Evolutionary conservation across 2,329 filamentous ascomycete genomes (phyloP).

Genomic region (Paecilomyces variotii): DNA sequence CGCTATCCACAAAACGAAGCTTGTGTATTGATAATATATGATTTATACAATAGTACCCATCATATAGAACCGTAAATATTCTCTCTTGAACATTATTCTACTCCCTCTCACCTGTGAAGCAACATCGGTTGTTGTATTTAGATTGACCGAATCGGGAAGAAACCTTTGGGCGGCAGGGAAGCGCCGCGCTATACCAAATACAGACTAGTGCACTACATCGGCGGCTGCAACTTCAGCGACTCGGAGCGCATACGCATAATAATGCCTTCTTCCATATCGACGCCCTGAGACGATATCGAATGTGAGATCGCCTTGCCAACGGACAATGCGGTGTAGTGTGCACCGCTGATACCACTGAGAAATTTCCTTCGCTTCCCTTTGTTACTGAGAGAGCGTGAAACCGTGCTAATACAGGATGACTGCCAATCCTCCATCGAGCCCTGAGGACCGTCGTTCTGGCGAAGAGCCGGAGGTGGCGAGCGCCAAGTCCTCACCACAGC

Average conservation of each 20-base stretch:
- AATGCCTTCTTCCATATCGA: neutral
- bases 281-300: neutral
- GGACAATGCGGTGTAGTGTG: neutral
- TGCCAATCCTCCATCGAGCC: conserved; percentile 1
- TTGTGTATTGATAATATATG: no score
- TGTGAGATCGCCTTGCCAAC: neutral
- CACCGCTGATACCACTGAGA: neutral
- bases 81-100: neutral
- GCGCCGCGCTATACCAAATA: neutral
- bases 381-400: neutral
- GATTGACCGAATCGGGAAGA: neutral
- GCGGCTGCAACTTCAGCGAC: neutral
- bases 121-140: neutral
- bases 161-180: neutral
- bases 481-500: neutral
- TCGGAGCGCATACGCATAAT: neutral
- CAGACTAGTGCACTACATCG: neutral
- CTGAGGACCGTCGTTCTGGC: neutral
- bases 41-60: neutral
- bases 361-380: neutral
- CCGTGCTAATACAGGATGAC: conserved; percentile 8
- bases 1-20: neutral
- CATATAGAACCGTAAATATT: neutral
- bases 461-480: conserved; percentile 1
- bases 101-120: neutral